A percentile compares a stretch with the other conserved stretches of the same genome.
Evolutionary conservation across 768 basidiomycete species (phyloP).

Genomic region (Lyophyllum shimeji): DNA sequence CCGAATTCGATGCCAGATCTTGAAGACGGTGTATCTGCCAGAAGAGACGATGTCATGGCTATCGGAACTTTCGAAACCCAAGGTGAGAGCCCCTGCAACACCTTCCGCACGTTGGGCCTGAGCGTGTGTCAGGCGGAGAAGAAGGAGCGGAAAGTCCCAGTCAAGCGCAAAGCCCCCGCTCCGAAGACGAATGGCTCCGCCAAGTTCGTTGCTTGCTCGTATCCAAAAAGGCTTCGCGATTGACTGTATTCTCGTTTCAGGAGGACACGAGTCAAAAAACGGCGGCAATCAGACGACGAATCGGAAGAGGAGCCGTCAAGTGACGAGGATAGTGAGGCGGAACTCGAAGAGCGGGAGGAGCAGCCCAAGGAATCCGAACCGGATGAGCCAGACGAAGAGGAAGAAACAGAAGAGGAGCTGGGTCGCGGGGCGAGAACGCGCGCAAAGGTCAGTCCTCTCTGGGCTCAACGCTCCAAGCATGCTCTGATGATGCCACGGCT

Average conservation of each 20-base stretch:
- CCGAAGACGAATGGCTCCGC: conserved; percentile 46
- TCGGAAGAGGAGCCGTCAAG: conserved; percentile 37
- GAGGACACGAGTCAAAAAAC: conserved; percentile 35
- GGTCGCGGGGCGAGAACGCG: conserved; percentile 27
- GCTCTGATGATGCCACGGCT: neutral
- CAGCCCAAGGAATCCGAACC: conserved; percentile 17
- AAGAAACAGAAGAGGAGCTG: conserved; percentile 27
- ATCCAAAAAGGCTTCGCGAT: neutral
- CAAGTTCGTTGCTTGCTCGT: conserved; percentile 37
- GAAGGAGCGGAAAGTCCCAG: conserved; percentile 48
- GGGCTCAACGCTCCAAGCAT: neutral
- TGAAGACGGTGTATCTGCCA: conserved; percentile 68
- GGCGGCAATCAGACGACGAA: conserved; percentile 33
- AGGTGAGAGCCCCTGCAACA: conserved; percentile 22
- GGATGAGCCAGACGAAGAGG: conserved; percentile 23
- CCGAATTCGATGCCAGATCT: conserved; percentile 42
- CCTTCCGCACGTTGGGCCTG: conserved; percentile 7
- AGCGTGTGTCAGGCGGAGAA: conserved; percentile 30
- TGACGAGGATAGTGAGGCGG: conserved; percentile 38
- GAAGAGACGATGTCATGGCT: conserved; percentile 60
- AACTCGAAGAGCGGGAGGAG: conserved; percentile 30
- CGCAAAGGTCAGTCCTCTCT: conserved; percentile 16
- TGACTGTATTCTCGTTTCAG: conserved; percentile 22
- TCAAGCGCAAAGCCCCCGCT: conserved; percentile 54
- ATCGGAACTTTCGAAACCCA: conserved; percentile 43